Conservation (phyloP, 306 rosid genomes). For the Fagus crenata region DNA sequence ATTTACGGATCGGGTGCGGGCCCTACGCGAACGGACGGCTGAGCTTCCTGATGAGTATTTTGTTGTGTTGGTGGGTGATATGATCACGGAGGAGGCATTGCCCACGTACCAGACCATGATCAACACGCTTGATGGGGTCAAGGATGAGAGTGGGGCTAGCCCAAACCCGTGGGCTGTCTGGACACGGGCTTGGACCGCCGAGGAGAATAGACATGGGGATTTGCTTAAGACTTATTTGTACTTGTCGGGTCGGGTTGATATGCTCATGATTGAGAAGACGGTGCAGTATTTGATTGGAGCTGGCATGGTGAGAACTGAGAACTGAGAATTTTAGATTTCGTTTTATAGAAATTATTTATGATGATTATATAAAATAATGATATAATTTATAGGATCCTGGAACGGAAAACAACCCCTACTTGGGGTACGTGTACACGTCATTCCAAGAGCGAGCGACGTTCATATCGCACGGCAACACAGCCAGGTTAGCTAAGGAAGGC, state of each 20-base stretch:
- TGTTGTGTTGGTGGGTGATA: constrained; percentile 66
- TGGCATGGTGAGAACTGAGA: constrained; percentile 56
- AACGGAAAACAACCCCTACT: constrained; percentile 65
- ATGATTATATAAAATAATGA: too few species aligned
- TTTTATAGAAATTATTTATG: too few species aligned
- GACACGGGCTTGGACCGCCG: constrained; percentile 79
- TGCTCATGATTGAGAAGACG: constrained; percentile 69
- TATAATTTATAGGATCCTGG: constrained; percentile 58
- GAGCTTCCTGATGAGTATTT: constrained; percentile 70
- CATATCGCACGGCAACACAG: constrained; percentile 71
- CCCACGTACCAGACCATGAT: constrained; percentile 79
- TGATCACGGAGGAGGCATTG: constrained; percentile 82
- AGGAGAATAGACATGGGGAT: constrained; percentile 85
- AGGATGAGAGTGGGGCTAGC: constrained; percentile 61
- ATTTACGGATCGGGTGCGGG: constrained; percentile 53
- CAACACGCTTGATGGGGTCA: constrained; percentile 64
- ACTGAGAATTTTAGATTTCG: not conserved
- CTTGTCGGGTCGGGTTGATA: constrained; percentile 80
- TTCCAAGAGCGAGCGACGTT: constrained; percentile 75
- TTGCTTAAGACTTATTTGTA: constrained; percentile 63
- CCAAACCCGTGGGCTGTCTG: constrained; percentile 72
- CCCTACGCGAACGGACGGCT: constrained; percentile 57
- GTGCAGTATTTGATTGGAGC: constrained; percentile 63
- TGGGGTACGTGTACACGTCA: constrained; percentile 73
- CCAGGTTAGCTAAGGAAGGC: constrained; percentile 51